These are phyloP conservation scores for Pyrenula massariospora DNA, from an alignment of 495 filamentous ascomycete genomes.

Conservation along the genomic window DNA sequence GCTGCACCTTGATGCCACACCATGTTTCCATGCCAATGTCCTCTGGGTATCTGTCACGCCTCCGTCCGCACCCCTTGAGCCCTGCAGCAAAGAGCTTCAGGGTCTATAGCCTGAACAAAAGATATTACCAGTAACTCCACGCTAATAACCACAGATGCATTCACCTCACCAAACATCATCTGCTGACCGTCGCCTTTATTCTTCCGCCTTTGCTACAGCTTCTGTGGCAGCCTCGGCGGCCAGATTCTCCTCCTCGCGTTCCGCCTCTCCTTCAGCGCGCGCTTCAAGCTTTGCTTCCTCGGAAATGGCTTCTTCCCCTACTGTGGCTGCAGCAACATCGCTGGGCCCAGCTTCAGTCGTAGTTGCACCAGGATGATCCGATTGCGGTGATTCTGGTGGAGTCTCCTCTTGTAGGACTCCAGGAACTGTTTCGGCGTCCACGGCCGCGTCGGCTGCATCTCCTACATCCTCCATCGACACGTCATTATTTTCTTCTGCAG, in stretches of 20 bases:
- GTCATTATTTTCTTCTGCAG: constrained; percentile 48
- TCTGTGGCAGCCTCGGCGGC: background rate
- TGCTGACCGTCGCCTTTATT: background rate
- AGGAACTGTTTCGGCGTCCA: constrained; percentile 13
- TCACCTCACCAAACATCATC: no score
- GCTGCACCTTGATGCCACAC: no score
- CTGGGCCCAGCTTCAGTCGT: background rate
- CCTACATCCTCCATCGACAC: constrained; percentile 52
- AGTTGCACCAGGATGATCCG: constrained; percentile 13
- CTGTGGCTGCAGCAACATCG: background rate
- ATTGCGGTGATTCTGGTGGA: constrained; percentile 16
- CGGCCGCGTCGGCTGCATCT: constrained; percentile 13
- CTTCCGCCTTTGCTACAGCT: background rate
- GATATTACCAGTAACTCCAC: no score
- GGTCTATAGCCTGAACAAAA: no score
- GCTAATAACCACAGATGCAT: no score
- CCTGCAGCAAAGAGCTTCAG: no score
- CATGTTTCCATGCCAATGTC: no score
- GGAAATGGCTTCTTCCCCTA: background rate
- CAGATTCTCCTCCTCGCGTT: background rate
- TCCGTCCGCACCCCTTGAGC: no score
- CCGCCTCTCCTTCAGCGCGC: background rate
- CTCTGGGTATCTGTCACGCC: no score
- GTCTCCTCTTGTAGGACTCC: constrained; percentile 15
- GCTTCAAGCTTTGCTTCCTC: background rate